Conservation (phyloP, 345 rosid species). For the Anacardium occidentale region DNA sequence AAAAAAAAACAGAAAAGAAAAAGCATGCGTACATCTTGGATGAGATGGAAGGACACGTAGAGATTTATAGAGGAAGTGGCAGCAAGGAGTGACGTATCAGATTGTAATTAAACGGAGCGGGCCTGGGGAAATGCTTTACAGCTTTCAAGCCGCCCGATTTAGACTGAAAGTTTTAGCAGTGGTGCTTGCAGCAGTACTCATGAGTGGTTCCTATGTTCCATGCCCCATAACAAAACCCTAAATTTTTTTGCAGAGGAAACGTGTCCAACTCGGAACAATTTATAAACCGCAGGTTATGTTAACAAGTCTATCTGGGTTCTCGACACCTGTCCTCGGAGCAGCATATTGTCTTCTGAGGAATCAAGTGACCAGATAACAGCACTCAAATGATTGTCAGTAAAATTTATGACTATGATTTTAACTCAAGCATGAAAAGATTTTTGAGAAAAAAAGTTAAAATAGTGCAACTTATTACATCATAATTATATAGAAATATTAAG, state of each 20-base stretch:
- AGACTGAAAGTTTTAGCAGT: background rate
- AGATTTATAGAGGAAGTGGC: background rate
- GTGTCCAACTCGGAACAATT: background rate
- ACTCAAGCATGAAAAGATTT: background rate
- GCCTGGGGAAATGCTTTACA: background rate
- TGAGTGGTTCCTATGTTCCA: no score
- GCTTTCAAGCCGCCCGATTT: background rate
- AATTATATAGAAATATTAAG: no score
- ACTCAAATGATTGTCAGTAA: background rate
- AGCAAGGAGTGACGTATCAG: conserved; percentile 1
- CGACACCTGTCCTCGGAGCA: background rate
- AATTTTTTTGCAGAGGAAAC: background rate
- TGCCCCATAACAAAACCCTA: background rate
- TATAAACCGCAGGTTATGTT: background rate
- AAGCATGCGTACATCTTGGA: no score
- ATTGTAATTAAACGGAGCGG: no score
- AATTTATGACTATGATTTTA: background rate
- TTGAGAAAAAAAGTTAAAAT: background rate
- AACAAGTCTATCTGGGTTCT: background rate
- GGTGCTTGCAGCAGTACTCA: no score
- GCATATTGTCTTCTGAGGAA: background rate
- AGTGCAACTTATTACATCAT: background rate
- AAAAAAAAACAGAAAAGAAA: no score
- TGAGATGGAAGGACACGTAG: no score
- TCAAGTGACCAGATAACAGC: background rate